Conservation (phyloP, 2,329 filamentous ascomycete species). For the Coniochaeta ligniaria region DNA sequence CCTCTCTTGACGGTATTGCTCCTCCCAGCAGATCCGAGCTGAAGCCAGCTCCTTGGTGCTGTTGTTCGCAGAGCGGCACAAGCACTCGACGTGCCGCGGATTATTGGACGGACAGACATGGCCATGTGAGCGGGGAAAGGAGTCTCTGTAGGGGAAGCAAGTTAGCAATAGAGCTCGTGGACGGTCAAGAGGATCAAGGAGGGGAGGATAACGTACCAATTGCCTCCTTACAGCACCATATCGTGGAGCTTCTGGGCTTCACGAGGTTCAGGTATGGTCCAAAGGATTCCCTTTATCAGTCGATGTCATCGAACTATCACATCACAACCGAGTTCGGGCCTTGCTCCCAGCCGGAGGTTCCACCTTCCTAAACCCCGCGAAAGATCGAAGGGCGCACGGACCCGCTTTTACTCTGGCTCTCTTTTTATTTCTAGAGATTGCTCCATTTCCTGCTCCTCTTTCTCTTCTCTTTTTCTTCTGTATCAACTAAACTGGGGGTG, state of each 20-base stretch:
- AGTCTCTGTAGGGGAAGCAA: neutral
- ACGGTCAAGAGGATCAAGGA: neutral
- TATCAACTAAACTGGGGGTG: conserved; percentile 72
- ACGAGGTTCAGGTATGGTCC: neutral
- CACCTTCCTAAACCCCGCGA: neutral
- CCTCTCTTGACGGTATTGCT: conserved; percentile 20
- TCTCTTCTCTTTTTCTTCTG: conserved; percentile 30
- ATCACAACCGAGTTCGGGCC: neutral
- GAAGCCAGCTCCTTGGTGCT: conserved; percentile 25
- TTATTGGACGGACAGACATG: conserved; percentile 38
- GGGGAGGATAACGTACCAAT: neutral
- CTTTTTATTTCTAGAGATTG: neutral
- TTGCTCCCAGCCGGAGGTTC: neutral
- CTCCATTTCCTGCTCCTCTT: conserved; percentile 9
- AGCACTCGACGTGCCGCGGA: conserved; percentile 36
- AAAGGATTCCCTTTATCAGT: neutral
- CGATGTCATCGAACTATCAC: conserved; percentile 1
- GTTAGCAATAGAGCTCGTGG: neutral
- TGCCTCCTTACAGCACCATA: neutral
- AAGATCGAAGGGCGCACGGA: neutral
- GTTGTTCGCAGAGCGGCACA: conserved; percentile 31
- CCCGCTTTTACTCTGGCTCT: neutral
- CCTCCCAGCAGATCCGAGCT: conserved; percentile 6
- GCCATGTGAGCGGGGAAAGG: conserved; percentile 6
- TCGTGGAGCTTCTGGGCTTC: neutral